These are phyloP conservation scores for Licmophora abbreviata DNA, from an alignment of 108 stramenopile species.

Conservation along the genomic window DNA sequence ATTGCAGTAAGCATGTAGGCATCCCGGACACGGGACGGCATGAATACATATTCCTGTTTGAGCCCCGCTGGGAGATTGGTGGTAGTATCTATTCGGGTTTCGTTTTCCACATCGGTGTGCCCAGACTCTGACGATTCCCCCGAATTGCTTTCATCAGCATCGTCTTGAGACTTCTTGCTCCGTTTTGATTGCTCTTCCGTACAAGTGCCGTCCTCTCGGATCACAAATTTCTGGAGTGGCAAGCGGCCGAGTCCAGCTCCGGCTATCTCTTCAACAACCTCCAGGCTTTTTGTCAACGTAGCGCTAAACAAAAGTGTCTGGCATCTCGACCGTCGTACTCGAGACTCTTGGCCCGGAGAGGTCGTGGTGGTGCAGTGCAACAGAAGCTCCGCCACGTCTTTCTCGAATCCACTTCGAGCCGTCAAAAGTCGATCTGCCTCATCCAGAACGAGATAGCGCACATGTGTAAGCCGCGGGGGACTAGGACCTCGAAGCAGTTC, in stretches of 20 bases:
- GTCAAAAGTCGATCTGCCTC: conserved; percentile 95
- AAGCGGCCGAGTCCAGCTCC: conserved; percentile 59
- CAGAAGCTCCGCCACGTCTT: conserved; percentile 84
- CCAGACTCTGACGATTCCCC: conserved; percentile 8
- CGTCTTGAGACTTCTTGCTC: conserved; percentile 10
- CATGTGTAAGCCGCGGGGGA: conserved; percentile 52
- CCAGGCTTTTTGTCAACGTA: conserved; percentile 86
- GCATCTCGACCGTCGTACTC: conserved; percentile 45
- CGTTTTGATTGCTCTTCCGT: conserved; percentile 17
- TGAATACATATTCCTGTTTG: conserved; percentile 93
- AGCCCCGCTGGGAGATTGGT: conserved; percentile 83
- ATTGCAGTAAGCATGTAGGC: conserved; percentile 72
- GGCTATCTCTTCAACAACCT: conserved; percentile 72
- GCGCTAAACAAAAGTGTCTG: conserved; percentile 96
- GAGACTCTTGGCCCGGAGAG: conserved; percentile 10
- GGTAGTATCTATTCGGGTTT: neutral
- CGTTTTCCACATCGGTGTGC: conserved; percentile 16
- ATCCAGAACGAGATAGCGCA: conserved; percentile 87
- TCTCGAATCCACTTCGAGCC: conserved; percentile 76
- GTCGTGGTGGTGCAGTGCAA: conserved; percentile 35
- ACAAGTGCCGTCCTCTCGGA: conserved; percentile 32
- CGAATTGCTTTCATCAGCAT: conserved; percentile 13
- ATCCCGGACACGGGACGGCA: conserved; percentile 84
- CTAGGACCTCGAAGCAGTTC: conserved; percentile 77
- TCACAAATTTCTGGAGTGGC: conserved; percentile 63